Base-by-base conservation (phyloP, 2,329 filamentous ascomycete species). In the Aspergillus texensis region DNA sequence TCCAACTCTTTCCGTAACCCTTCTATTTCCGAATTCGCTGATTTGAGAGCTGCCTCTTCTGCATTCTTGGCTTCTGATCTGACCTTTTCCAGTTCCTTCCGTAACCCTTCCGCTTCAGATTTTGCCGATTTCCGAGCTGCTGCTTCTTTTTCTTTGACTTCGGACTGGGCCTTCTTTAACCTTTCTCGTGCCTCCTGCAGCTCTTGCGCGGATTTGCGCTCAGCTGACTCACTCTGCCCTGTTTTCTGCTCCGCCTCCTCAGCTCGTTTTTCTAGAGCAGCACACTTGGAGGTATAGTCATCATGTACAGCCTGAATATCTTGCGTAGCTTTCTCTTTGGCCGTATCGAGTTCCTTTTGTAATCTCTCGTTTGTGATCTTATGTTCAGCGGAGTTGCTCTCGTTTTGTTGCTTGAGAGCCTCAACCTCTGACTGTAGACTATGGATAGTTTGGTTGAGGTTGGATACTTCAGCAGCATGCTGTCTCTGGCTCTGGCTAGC, bases 1-100 rank as follows among this genome's bases (percentile, higher is more conserved):
- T 87, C 88, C 77, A 94, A 92, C 6, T 94, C 89, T 80, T 94
- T 91, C 41, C 94, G 80, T 60, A 94, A 82, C 75, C 94, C 92
- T 69, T 95, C 92, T 54, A 94, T 81, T 76, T 94, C 91, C 2
- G 86, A 83, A 73, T 94, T 91, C 6, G 85, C 84, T 1, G 85
- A 79, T 64, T 55, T 55, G 11, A 14, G 52, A 24, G 32, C 32
- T 39, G 30, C 32, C 14, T 87, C 84, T 68, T 88, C 86, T 65
- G 86, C 88, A 65, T 84, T 79, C 68, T 71, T 71, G n/a, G 65
- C 69, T 46, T 77, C 74, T 2, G 65, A 63, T 32, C 75, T 69
- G 16, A 68, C 69, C 65, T 74, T 76, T 41, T 73, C 69, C 26
- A 78, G 65, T 21, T 73, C 71, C 30, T 69, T 65, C 60, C 71